Base-by-base conservation (phyloP, 805 yeast genomes). In the Sugiyamaella qingdaonensis region DNA sequence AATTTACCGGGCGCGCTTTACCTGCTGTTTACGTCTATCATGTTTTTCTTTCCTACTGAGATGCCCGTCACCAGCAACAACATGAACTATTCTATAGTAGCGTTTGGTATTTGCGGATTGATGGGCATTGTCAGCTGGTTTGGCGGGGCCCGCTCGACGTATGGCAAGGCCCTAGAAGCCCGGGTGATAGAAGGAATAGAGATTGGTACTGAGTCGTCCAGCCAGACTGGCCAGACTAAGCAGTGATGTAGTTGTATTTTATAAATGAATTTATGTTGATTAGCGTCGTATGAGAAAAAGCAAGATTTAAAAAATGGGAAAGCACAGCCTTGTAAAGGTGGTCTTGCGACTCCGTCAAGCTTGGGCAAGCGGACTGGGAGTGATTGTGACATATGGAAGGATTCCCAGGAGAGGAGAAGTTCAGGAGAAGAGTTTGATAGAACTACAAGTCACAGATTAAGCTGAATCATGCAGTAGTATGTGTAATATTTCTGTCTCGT, bases 11-110 rank as follows among this genome's bases (percentile, higher is more conserved):
- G 55, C n/a, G 29, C 52, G 4, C 36, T 56, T 29, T 58, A 56
- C 53, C 49, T 52, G 32, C 31, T 53, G 19, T 34, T 58, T 39
- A 54, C 61, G 13, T 50, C 59, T 4, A 57, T 56, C 18, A 52
- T 58, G 35, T 56, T 56, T 51, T 58, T 56, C 46, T 56, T 58
- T 58, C 59, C 59, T 21, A 42, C 50, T 53, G 73, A 37, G 61
- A 71, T 35, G 68, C 73, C 72, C 51, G 55, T 42, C 55, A 63
- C 19, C 36, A 62, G 67, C 19, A 58, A 61, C 16, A 64, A 71
- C 10, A 81, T 81, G 85, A 81, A 81, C 63, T 81, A 80, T 60
- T 88, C 94, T 0, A 67, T 82, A 13, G 76, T 78, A 7, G 91
- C 86, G 2, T 79, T 85, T 57, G 56, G 59, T 5, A 55, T 54